Base-by-base conservation (phyloP, 345 rosid genomes). In the Noccaea caerulescens region DNA sequence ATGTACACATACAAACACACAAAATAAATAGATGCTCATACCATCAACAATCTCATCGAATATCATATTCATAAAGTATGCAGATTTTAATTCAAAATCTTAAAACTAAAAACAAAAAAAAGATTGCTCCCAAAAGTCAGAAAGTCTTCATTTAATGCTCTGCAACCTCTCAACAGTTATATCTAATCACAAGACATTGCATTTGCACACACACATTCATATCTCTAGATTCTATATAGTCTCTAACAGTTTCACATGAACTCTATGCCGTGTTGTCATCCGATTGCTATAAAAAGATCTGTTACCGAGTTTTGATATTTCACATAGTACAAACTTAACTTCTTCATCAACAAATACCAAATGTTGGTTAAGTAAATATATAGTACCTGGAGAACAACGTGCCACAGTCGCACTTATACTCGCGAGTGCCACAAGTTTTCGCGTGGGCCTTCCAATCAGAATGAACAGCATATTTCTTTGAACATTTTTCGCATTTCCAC, bases 401-500 rank as follows among this genome's bases (percentile, higher is more conserved):
- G 33, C 97, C 98, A 66, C 98, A 93, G 47, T 93, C 98, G 46
- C 98, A 93, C 66, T 90, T 93, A 68, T 93, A 93, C 84, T 93
- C 97, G 46, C 98, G 77, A 71, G 96, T 90, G 12, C 98, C 98
- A 66, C 98, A 93, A 39, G 98, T 93, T 59, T 93, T 93, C 10
- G 91, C 85, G 66, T 93, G 98, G 38, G 98, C 98, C 75, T 93
- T 93, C 96, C 96, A 93, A 73, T 93, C 98, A 4, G 98, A 93
- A 37, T 86, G 96, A 62, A 93, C 98, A 7, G 97, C 98, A 42
- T 93, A 93, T 70, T 90, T 90, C 89, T 93, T 93, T 8, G 98
- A 90, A 72, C 98, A 93, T 78, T 90, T 90, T 80, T 93, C 96
- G 11, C 98, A 93, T 81, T 90, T 90, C 93, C 93, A 93, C 71